Evolutionary conservation across 352 stramenopile genomes (phyloP), one percentile per base, ranked within the genome.

Genomic region (Phytophthora fragariaefolia): DNA sequence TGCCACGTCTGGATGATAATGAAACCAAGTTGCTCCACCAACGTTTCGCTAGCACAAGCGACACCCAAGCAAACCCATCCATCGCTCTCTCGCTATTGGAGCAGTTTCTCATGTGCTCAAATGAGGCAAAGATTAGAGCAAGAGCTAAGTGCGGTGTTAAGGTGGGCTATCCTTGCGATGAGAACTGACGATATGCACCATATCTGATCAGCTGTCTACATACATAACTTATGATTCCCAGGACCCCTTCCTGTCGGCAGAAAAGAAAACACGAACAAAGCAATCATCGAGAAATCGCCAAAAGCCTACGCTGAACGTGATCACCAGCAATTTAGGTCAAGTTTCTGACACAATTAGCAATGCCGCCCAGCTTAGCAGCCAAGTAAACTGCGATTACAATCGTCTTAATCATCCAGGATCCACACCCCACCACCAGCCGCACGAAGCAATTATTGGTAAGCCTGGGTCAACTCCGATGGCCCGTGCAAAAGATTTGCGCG

Each of bases 401-500:
- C 69, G 73, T 15, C 58, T 88, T 28, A 76, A 86, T n/a, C 78
- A 85, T 43, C 83, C 80, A 13, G 82, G 82, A 4, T 88, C 80
- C 52, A 91, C 83, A 18, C 79, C 83, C 9, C 83, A 85, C 27
- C 62, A 83, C 17, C 65, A 78, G 4, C 23, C 55, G 6, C 54
- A 64, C 45, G 46, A 61, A 3, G 58, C 60, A 0, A 52, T 71
- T 8, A 71, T 91, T 27, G 83, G 85, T 2, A 72, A 86, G 34
- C 82, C 85, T 7, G 83, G 85, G 10, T 90, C 78, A 5, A 94
- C 82, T 2, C 83, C 80, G 13, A 82, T 80, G 62, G 79, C 83
- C 32, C 79, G 75, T 4, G 36, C 71, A 0, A 76, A 72, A 27
- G 82, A 91, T 27, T 69, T 92, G 12, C 64, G 66, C 45, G 58